Evolutionary conservation across 1,139 yeast genomes (phyloP), one percentile per base, ranked within the genome.

Genomic region (Ogataea hybrid): DNA sequence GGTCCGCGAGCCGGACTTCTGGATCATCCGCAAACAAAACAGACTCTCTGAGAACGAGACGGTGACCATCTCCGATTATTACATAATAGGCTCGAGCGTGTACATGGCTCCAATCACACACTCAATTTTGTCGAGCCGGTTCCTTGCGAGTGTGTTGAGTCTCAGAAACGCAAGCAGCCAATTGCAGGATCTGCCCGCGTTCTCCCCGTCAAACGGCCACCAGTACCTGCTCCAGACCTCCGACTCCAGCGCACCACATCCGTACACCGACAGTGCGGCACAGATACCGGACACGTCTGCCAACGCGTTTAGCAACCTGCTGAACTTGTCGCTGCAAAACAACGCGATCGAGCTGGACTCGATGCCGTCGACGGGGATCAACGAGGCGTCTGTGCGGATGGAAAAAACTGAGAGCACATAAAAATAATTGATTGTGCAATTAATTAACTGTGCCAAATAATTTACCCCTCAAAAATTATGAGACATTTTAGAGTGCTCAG

Each of bases 31-130:
- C 44, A 89, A 89, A 58, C 97, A 90, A 61, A 69, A 77, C 36
- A 67, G 97, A 23, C 53, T 73, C 6, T 69, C 74, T 30, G 77
- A 79, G 6, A 68, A 67, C 5, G 73, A 71, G 21, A 77, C 77
- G 0, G 68, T 73, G 32, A 73, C 81, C 2, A 57, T 87, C 10
- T 73, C 81, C 5, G 94, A 88, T 53, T 92, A 85, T 65, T 90
- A 87, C 62, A 82, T 90, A 33, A 79, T 89, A 29, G 96, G 96
- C 4, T 95, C 96, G 21, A 89, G 88, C 56, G 84, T 92, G 4
- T 92, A 90, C 65, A 94, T 87, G 77, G 85, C 97, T 0, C 97
- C 97, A 0, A 61, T 73, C 4, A 69, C 79, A 2, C 73, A 75
- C 50, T 70, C 78, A 12, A 69, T 82, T 5, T 65, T 82, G 2